phyloP scores from a whole-genome alignment of 2,329 filamentous ascomycete species.

The Penicillium sumatraense region DNA sequence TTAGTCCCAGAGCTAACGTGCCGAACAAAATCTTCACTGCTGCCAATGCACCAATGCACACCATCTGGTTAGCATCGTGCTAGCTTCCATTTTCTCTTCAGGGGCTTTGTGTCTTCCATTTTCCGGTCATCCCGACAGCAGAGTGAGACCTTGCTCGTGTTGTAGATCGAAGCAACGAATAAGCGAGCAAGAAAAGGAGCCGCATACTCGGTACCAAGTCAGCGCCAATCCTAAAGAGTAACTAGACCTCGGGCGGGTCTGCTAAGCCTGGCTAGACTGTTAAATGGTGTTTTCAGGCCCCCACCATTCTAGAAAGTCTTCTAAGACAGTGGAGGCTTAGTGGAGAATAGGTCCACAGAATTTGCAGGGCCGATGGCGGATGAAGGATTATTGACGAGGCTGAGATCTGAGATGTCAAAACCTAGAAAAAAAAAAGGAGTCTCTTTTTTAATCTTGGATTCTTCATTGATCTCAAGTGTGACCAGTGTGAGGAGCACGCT shows the following conservation, averaged over 20 bases:
- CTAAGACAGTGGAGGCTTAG: constrained; percentile 6
- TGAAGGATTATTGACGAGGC: neutral
- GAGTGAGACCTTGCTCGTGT: constrained; percentile 3
- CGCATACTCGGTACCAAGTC: constrained; percentile 7
- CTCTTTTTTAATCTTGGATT: neutral
- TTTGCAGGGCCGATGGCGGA: neutral
- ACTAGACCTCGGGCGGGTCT: neutral
- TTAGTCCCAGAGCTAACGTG: neutral
- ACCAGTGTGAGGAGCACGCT: neutral
- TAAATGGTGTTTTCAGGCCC: neutral
- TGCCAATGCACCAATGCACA: neutral
- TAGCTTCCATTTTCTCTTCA: constrained; percentile 1
- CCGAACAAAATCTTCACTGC: neutral
- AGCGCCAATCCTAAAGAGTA: constrained; percentile 1
- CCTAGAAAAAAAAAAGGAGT: constrained; percentile 12
- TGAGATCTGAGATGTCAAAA: neutral
- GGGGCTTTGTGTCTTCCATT: neutral
- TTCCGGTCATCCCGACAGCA: neutral
- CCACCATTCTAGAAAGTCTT: neutral
- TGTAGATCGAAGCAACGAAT: neutral
- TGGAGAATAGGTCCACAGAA: neutral
- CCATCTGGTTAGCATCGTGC: neutral
- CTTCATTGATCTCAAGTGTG: neutral
- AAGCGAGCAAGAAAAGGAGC: neutral
- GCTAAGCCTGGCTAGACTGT: neutral